Base-by-base conservation (phyloP, 208 protist genomes). In the Herpetomonas tarakana region DNA sequence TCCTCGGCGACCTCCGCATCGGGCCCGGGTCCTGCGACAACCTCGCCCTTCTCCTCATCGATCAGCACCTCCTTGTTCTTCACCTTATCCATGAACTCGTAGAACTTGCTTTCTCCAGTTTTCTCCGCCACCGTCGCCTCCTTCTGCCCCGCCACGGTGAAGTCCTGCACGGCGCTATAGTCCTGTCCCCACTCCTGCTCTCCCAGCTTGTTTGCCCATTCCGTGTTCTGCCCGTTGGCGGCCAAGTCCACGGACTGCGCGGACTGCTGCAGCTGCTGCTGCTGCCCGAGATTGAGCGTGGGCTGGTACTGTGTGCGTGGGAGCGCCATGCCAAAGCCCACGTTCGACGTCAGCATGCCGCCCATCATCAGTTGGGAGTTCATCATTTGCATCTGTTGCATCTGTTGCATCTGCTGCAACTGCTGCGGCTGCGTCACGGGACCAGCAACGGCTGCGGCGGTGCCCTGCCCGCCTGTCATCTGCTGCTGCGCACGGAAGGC, bases 21-120 rank as follows among this genome's bases (percentile, higher is more conserved):
- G 6, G 81, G 83, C 0, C 86, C 86, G 2, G 86, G 86, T 0
- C 86, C 86, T 19, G 72, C 50, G 21, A 91, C 83, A 24, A 93
- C 46, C 64, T 87, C 68, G 9, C 81, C 81, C 52, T 80, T 83
- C 68, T 89, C 81, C 62, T 91, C 81, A 61, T 93, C 87, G 55
- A 93, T 88, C 21, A 93, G 64, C 16, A 93, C 29, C 55, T 91
- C 78, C 44, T 73, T 75, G 50, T 77, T 88, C 38, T 74, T 72
- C 26, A 93, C 68, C 46, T 79, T 68, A 51, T 90, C 83, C 87
- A 93, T 93, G 47, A 93, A 93, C 45, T 72, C 64, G 68, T 82
- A 90, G 68, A 93, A 93, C 54, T 79, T 65, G 30, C 75, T 85
- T 3, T 81, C 71, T 67, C 78, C 71, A 2, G 83, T 78, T 25